Evolutionary conservation across 257 asterid species (phyloP).

Genomic region (Asclepias syriaca): DNA sequence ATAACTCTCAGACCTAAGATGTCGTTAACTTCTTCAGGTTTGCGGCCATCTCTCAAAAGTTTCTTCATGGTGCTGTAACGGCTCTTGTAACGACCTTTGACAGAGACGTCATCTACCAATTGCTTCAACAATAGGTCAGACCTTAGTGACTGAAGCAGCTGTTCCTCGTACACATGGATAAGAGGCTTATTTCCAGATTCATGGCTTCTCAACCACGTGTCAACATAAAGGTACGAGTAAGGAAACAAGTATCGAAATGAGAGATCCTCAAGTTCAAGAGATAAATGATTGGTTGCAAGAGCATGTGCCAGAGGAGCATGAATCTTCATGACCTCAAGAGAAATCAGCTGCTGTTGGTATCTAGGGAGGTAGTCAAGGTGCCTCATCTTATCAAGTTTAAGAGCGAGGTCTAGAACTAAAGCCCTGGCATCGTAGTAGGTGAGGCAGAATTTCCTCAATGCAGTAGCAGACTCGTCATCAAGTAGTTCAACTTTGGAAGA

Average conservation of each 20-base stretch:
- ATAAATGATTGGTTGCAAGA: constrained; percentile 50
- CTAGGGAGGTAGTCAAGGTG: constrained; percentile 75
- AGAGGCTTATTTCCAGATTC: constrained; percentile 60
- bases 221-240: constrained; percentile 67
- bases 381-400: constrained; percentile 83
- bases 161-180: constrained; percentile 56
- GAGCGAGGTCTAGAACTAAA: constrained; percentile 65
- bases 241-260: constrained; percentile 85
- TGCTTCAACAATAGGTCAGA: constrained; percentile 45
- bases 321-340: constrained; percentile 79
- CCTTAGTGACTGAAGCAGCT: constrained; percentile 54
- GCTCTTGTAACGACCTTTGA: constrained; percentile 81
- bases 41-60: constrained; percentile 78
- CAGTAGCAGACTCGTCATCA: constrained; percentile 66
- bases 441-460: constrained; percentile 75
- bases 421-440: constrained; percentile 87
- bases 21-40: constrained; percentile 84
- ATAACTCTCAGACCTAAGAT: constrained; percentile 75
- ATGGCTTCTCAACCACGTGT: constrained; percentile 80
- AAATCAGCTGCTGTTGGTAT: constrained; percentile 68
- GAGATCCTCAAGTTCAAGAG: constrained; percentile 82
- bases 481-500: constrained; percentile 55
- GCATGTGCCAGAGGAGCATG: constrained; percentile 95
- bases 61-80: constrained; percentile 97
- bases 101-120: constrained; percentile 46